Conservation (phyloP, 345 rosid genomes). For the Litchi chinensis region DNA sequence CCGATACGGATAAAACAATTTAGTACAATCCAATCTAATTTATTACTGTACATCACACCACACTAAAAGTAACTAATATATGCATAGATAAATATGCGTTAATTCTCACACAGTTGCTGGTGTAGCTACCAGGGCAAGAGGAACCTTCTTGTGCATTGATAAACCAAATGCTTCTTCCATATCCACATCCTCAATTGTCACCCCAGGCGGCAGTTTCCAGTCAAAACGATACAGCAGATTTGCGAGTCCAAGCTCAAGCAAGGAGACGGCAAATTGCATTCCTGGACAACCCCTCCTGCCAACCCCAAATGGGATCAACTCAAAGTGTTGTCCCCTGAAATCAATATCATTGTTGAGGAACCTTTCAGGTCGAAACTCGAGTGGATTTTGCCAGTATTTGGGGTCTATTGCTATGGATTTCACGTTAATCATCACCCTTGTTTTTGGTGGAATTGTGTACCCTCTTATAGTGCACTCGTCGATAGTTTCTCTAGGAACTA, state of each 20-base stretch:
- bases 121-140: constrained; percentile 38
- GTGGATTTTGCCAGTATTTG: constrained; percentile 37
- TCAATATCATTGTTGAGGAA: constrained; percentile 43
- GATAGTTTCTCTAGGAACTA: constrained; percentile 41
- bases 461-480: constrained; percentile 30
- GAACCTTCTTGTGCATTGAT: constrained; percentile 46
- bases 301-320: constrained; percentile 57
- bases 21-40: too few species aligned
- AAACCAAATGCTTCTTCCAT: constrained; percentile 54
- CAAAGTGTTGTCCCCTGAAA: constrained; percentile 52
- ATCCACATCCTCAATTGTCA: constrained; percentile 42
- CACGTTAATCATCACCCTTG: constrained; percentile 35
- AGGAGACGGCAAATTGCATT: constrained; percentile 32
- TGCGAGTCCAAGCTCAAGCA: constrained; percentile 49
- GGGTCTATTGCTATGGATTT: constrained; percentile 32
- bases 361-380: constrained; percentile 45
- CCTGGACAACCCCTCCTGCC: constrained; percentile 75
- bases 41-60: too few species aligned
- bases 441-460: constrained; percentile 41
- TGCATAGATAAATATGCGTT: too few species aligned
- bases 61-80: too few species aligned
- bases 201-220: constrained; percentile 56
- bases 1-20: too few species aligned
- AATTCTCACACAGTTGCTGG: not conserved
- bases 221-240: constrained; percentile 48